Conservation (phyloP, 345 rosid genomes). For the Salix udensis region DNA sequence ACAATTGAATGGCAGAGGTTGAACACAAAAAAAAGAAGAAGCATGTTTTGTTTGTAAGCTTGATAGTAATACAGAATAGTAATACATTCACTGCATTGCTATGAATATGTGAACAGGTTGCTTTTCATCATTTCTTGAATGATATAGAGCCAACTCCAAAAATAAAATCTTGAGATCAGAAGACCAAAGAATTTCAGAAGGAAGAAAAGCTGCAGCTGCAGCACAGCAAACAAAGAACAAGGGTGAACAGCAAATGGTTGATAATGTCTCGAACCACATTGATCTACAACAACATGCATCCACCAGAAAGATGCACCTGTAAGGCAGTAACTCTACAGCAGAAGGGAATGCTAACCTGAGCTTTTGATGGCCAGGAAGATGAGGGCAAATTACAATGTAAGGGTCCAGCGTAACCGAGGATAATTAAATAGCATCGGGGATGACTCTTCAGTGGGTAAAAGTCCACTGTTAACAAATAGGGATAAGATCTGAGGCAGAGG, state of each 20-base stretch:
- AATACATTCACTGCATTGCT: constrained; percentile 1
- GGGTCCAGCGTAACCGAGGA: neutral
- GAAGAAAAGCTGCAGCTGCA: neutral
- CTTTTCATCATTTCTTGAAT: constrained; percentile 15
- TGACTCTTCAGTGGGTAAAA: neutral
- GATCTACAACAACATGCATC: constrained; percentile 3
- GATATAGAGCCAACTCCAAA: neutral
- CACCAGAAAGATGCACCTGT: constrained; percentile 5
- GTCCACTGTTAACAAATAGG: neutral
- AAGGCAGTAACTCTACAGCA: neutral
- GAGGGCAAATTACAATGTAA: constrained; percentile 6
- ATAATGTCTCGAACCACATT: constrained; percentile 3
- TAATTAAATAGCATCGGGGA: neutral
- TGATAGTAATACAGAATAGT: neutral
- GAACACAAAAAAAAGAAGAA: neutral
- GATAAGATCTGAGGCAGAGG: neutral
- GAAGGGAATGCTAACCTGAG: neutral
- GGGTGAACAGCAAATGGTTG: neutral
- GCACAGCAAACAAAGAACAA: constrained; percentile 5
- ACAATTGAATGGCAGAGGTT: neutral
- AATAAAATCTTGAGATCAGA: constrained; percentile 13
- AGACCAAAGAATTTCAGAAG: constrained; percentile 5
- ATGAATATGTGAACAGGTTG: constrained; percentile 1
- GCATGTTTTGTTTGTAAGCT: neutral
- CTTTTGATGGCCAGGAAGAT: neutral